These are phyloP conservation scores for Geranomyces michiganensis DNA, from an alignment of 192 early-diverging fungal species.

Conservation along the genomic window DNA sequence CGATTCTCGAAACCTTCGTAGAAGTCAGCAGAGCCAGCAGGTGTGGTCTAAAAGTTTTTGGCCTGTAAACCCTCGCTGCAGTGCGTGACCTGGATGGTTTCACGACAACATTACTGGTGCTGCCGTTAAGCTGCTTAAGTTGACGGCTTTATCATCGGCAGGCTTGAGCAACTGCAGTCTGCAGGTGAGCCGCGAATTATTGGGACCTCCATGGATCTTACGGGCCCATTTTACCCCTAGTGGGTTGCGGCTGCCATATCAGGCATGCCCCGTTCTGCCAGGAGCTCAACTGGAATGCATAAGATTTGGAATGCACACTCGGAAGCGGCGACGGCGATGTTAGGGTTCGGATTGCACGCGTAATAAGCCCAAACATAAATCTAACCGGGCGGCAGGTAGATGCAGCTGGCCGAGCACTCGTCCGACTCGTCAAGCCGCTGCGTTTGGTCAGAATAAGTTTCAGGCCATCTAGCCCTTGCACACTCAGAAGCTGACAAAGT, in stretches of 20 bases:
- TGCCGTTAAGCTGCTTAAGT: background rate
- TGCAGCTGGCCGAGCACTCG: background rate
- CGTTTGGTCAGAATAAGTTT: background rate
- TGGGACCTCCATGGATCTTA: no score
- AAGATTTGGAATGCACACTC: no score
- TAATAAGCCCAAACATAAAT: no score
- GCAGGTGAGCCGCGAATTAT: no score
- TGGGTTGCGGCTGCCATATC: no score
- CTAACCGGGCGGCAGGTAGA: no score
- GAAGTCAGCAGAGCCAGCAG: background rate
- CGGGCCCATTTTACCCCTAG: no score
- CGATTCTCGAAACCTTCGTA: background rate
- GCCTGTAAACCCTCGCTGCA: background rate
- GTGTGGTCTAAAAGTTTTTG: background rate
- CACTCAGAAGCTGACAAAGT: background rate
- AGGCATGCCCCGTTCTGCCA: no score
- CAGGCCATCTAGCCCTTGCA: background rate
- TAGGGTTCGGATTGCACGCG: no score
- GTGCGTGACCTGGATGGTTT: background rate
- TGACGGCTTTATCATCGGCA: background rate
- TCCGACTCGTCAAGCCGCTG: background rate
- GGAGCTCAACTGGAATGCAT: no score
- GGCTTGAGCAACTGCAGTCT: background rate
- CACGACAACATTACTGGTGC: slow-evolving; percentile 4
- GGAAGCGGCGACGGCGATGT: no score